Conservation (phyloP, 805 yeast species). For the Vanderwaltozyma tropicalis region DNA sequence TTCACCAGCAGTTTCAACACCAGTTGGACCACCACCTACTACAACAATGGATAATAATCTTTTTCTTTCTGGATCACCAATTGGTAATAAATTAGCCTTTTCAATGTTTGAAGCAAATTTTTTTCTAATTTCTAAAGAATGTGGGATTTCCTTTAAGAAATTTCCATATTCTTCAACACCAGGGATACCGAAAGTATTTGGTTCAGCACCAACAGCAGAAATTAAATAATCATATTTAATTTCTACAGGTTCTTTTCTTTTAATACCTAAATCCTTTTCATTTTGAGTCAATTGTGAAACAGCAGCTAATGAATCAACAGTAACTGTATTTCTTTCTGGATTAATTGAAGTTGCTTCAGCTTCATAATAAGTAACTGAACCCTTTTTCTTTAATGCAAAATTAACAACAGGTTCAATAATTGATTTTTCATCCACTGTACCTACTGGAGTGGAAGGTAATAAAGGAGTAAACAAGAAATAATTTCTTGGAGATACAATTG, state of each 20-base stretch:
- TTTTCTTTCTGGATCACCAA: slow-evolving; percentile 69
- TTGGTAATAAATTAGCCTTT: slow-evolving; percentile 76
- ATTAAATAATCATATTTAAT: slow-evolving; percentile 74
- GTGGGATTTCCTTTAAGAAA: slow-evolving; percentile 81
- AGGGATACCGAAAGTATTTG: slow-evolving; percentile 86
- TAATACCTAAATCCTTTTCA: slow-evolving; percentile 29
- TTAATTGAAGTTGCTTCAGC: slow-evolving; percentile 85
- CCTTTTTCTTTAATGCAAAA: slow-evolving; percentile 68
- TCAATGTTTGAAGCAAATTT: slow-evolving; percentile 79
- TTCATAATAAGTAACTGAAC: slow-evolving; percentile 74
- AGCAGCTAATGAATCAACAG: slow-evolving; percentile 39
- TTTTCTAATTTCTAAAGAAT: slow-evolving; percentile 73
- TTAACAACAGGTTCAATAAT: slow-evolving; percentile 90
- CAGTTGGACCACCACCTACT: slow-evolving; percentile 98
- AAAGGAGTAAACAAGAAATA: slow-evolving; percentile 90
- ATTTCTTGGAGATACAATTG: slow-evolving; percentile 84
- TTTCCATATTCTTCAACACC: slow-evolving; percentile 80
- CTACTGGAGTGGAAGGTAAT: slow-evolving; percentile 88
- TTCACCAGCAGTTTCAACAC: slow-evolving; percentile 96
- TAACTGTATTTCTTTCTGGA: slow-evolving; percentile 57
- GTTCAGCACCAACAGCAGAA: slow-evolving; percentile 88
- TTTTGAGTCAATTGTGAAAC: slow-evolving; percentile 22
- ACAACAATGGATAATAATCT: slow-evolving; percentile 80
- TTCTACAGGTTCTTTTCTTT: slow-evolving; percentile 33
- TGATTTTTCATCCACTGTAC: slow-evolving; percentile 81